Base-by-base conservation (phyloP, 2,329 filamentous ascomycete species). In the Paramyrothecium sp. region DNA sequence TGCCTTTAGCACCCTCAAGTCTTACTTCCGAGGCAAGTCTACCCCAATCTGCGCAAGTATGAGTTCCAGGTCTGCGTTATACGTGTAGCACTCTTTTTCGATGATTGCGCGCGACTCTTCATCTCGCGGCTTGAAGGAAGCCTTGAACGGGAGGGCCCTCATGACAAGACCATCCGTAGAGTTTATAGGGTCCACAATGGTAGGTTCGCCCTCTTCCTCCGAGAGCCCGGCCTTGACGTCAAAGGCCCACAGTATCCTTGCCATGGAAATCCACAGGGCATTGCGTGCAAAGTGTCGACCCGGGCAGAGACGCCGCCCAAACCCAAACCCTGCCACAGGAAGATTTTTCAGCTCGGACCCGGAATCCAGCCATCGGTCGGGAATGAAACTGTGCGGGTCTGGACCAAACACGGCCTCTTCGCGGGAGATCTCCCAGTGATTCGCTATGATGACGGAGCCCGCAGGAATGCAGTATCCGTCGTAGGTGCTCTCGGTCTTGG, bases 231-330 rank as follows among this genome's bases (percentile, higher is more conserved):
- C 56, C 54, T 66, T 60, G n/a, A 76, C 64, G 7, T 78, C 67
- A 60, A 83, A 83, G 0, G 77, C 79, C 83, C 82, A 85, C 0
- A 86, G 63, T 26, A 81, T 51, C 19, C 74, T 71, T 0, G 78
- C 70, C 30, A 79, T 68, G 22, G 64, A 64, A 5, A 78, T 65
- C 56, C 74, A 79, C 4, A 82, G 65, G 16, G 72, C 74, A 21
- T 79, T 75, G 44, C 81, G 76, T 1, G 80, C 79, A 17, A 85
- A 73, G 58, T 81, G 74, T 11, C 78, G 76, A 0, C 71, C 71
- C 2, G 68, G 71, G 22, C 74, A 77, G 1, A 78, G 69, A 1
- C 81, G 66, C 3, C 79, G 69, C 0, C 81, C 81, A 55, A 77
- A 83, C 0, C 80, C 81, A 54, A 84, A 82, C 7, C 75, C 74